Evolutionary conservation across 257 asterid species (phyloP), one percentile per base, ranked within the genome.

Genomic region (Rauvolfia tetraphylla): DNA sequence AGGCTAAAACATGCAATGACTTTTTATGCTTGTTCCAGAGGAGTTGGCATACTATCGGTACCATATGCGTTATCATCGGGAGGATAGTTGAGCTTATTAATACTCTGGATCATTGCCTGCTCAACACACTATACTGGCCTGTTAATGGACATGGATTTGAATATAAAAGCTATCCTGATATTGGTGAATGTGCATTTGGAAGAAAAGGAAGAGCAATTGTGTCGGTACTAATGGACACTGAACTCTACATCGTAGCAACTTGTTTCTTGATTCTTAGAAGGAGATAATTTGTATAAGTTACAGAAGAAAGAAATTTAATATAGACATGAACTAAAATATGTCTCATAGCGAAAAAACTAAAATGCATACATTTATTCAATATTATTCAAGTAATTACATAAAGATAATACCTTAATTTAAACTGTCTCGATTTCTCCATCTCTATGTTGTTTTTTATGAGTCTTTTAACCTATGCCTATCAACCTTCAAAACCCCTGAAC

Each of bases 201-300:
- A 11, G 79, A 18, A 81, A 22, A 56, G 98, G 99, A 27, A 84
- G 88, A 77, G 74, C 84, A 3, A 15, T 95, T 9, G 89, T 90
- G 0, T 87, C 98, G 17, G 53, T 92, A 13, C 75, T 87, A 3
- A 92, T 87, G 97, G 87, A 90, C 80, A 51, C 80, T 0, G 99
- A 95, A 73, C 91, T 92, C 33, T 95, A 86, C 77, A 76, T 95
- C 82, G 98, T 95, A 0, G 96, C 98, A 0, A 88, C 96, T 0
- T 97, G 98, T 71, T 95, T 95, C 87, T 77, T 95, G 88, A 92
- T 95, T 62, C 87, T 95, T n/a, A 0, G 97, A 89, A 68, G 98
- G 98, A 7, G 98, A 92, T 57, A 95, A 92, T 54, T 49, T 95
- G 10, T 51, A 82, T 22, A 81, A 84, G 80, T 57, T 95, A 17